Conservation (phyloP, 2,329 filamentous ascomycete genomes). For the Pseudogymnoascus sp. region DNA sequence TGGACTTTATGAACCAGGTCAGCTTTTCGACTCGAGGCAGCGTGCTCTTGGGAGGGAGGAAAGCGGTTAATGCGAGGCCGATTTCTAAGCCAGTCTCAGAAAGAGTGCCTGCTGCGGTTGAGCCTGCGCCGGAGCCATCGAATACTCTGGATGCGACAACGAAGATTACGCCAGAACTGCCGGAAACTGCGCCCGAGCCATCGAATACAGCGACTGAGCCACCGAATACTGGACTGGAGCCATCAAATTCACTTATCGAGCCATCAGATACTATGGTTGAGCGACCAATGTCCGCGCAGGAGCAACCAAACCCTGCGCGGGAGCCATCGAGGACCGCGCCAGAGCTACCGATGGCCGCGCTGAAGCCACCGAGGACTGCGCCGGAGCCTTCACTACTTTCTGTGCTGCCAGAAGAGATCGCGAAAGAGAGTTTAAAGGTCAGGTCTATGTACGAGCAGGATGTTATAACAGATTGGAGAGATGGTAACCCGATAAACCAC, state of each 20-base stretch:
- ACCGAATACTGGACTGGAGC: background rate
- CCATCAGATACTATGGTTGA: background rate
- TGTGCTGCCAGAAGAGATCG: conserved; percentile 21
- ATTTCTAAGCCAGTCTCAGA: background rate
- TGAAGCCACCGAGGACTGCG: background rate
- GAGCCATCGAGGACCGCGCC: background rate
- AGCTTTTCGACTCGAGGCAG: conserved; percentile 57
- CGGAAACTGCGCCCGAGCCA: background rate
- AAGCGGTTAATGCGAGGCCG: conserved; percentile 18
- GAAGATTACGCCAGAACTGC: background rate
- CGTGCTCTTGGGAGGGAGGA: conserved; percentile 49
- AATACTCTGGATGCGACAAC: background rate
- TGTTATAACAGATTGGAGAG: conserved; percentile 6
- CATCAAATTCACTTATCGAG: background rate
- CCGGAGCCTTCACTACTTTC: background rate
- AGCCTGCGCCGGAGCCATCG: background rate
- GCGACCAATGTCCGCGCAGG: background rate
- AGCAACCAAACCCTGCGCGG: background rate
- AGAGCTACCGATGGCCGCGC: background rate
- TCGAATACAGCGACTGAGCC: background rate
- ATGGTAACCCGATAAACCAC: conserved; percentile 2
- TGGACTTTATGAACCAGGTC: conserved; percentile 47
- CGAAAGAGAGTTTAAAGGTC: conserved; percentile 29
- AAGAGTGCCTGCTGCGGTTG: background rate
- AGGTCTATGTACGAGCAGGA: conserved; percentile 29